Percentiles rank a stretch among this genome's conserved stretches.
Conservation (phyloP, 352 stramenopile genomes). For the Pythium chondricola region DNA sequence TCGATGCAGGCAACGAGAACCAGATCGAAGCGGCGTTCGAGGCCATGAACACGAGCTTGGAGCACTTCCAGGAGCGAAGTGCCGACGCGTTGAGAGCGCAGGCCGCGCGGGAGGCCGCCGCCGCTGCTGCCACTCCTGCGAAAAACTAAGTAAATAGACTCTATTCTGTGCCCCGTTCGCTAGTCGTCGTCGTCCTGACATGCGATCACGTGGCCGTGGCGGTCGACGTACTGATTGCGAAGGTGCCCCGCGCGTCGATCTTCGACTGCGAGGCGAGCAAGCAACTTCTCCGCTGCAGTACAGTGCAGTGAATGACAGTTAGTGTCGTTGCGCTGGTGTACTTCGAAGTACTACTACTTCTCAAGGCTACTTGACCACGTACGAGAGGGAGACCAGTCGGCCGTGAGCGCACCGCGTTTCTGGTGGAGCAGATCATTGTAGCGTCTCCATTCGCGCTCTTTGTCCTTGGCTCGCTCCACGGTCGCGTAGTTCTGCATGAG, state of each 20-base stretch:
- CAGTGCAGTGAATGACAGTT: slow-evolving; percentile 2
- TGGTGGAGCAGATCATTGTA: slow-evolving; percentile 25
- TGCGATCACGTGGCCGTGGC: slow-evolving; percentile 41
- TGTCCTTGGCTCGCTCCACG: slow-evolving; percentile 27
- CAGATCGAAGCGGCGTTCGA: slow-evolving; percentile 73
- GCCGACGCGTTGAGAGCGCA: slow-evolving; percentile 66
- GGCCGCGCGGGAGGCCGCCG: slow-evolving; percentile 54
- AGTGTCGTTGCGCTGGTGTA: not conserved
- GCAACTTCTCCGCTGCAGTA: slow-evolving; percentile 35
- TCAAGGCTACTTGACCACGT: no score
- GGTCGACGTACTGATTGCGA: slow-evolving; percentile 56
- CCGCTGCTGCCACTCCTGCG: slow-evolving; percentile 28
- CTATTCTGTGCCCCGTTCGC: not conserved
- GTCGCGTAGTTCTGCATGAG: slow-evolving; percentile 34
- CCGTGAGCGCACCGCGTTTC: slow-evolving; percentile 34
- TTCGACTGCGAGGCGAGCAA: slow-evolving; percentile 36
- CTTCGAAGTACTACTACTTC: no score
- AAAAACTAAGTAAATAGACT: slow-evolving; percentile 7
- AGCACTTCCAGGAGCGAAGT: slow-evolving; percentile 77
- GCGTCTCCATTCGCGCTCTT: slow-evolving; percentile 24
- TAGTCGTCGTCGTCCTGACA: slow-evolving; percentile 28
- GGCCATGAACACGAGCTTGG: slow-evolving; percentile 63
- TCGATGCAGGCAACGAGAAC: slow-evolving; percentile 57
- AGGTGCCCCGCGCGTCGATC: slow-evolving; percentile 44
- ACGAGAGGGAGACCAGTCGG: slow-evolving; percentile 52